These are phyloP conservation scores for Chrysanthemum makinoi DNA, from an alignment of 129 eudicot genomes.

Conservation along the genomic window DNA sequence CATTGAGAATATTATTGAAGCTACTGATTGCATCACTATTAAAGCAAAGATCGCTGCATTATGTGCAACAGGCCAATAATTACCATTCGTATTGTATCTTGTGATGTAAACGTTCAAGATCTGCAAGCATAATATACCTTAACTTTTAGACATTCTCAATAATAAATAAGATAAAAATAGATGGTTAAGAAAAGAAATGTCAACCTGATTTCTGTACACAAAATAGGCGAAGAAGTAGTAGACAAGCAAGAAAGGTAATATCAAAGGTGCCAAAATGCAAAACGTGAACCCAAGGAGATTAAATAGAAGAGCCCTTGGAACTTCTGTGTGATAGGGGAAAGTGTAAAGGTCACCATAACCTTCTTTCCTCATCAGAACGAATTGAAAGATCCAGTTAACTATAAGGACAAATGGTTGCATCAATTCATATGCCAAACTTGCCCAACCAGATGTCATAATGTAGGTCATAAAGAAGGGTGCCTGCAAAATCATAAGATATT, in stretches of 20 bases:
- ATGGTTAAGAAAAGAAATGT: not conserved
- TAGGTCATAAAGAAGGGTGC: conserved; percentile 87
- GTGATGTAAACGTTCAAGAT: conserved; percentile 78
- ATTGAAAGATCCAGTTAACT: conserved; percentile 52
- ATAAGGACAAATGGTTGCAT: conserved; percentile 75
- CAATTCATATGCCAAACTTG: conserved; percentile 79
- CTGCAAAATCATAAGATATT: conserved; percentile 43
- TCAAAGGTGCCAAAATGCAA: conserved; percentile 71
- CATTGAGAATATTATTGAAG: conserved; percentile 67
- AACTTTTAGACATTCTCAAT: not conserved
- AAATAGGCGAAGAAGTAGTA: conserved; percentile 84
- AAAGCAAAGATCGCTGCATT: conserved; percentile 71
- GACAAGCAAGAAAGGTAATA: conserved; percentile 78
- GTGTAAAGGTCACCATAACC: conserved; percentile 53
- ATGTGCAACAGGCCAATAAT: conserved; percentile 84
- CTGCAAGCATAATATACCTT: conserved; percentile 44
- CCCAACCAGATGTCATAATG: conserved; percentile 92
- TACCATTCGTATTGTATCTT: conserved; percentile 74
- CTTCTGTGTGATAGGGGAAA: conserved; percentile 89
- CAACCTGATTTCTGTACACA: conserved; percentile 88
- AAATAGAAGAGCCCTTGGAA: conserved; percentile 80
- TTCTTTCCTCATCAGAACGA: conserved; percentile 51
- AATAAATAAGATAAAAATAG: not conserved
- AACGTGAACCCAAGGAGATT: conserved; percentile 83
- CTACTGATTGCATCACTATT: conserved; percentile 73